Percentiles rank a stretch among this genome's conserved stretches.
Conservation (phyloP, 306 rosid genomes). For the Bauhinia variegata region DNA sequence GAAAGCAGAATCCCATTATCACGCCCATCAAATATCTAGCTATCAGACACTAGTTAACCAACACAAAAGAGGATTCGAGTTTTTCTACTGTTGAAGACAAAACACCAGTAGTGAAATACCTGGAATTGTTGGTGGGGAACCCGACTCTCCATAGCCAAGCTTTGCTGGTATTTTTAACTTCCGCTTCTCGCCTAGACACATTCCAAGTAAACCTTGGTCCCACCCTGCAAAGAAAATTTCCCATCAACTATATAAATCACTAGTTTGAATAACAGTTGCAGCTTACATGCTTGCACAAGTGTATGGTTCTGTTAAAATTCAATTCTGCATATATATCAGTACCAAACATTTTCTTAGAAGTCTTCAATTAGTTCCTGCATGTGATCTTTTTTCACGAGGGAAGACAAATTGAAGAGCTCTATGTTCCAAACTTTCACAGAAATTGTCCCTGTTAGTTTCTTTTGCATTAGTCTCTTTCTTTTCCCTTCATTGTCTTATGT, state of each 20-base stretch:
- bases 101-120: slow-evolving; percentile 48
- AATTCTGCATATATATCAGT: neutral
- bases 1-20: slow-evolving; percentile 18
- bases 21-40: neutral
- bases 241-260: slow-evolving; percentile 29
- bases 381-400: neutral
- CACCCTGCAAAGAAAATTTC: slow-evolving; percentile 64
- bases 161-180: slow-evolving; percentile 92
- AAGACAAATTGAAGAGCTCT: neutral
- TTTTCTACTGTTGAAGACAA: slow-evolving; percentile 11
- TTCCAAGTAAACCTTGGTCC: slow-evolving; percentile 96
- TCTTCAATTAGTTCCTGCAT: neutral
- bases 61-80: slow-evolving; percentile 7
- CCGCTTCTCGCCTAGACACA: slow-evolving; percentile 96
- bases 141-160: slow-evolving; percentile 91
- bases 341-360: neutral
- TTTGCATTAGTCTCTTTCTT: neutral
- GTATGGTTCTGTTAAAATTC: neutral
- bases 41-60: slow-evolving; percentile 9
- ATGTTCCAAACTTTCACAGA: too few relatives aligned
- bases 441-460: slow-evolving; percentile 2
- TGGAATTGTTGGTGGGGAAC: slow-evolving; percentile 93
- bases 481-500: neutral
- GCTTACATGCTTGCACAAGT: neutral
- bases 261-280: slow-evolving; percentile 4